Percentiles rank a stretch among this genome's conserved stretches.
phyloP scores from a whole-genome alignment of 1,284 basidiomycete species.

The Entoloma clypeatum region DNA sequence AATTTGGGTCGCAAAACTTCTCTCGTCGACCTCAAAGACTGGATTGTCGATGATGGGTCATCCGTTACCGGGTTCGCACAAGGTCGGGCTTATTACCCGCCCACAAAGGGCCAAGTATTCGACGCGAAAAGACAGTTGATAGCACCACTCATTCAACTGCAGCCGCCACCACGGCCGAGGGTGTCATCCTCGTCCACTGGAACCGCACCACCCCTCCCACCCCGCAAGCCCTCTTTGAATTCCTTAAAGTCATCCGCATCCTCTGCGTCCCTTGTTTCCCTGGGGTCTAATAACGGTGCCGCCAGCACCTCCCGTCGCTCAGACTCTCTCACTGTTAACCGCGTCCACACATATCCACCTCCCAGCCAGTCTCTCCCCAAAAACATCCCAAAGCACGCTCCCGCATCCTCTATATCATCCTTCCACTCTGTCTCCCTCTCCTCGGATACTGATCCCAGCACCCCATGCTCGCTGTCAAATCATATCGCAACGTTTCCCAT shows the following conservation, averaged over 20 bases:
- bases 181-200: slow-evolving; percentile 21
- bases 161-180: slow-evolving; percentile 38
- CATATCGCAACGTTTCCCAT: slow-evolving; percentile 47
- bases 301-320: slow-evolving; percentile 29
- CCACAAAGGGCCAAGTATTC: too few relatives aligned
- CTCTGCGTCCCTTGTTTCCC: slow-evolving; percentile 25
- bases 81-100: too few relatives aligned
- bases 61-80: too few relatives aligned
- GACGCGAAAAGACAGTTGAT: slow-evolving; percentile 11
- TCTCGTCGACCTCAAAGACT: slow-evolving; percentile 69
- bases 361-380: slow-evolving; percentile 31
- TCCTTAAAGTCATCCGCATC: slow-evolving; percentile 46
- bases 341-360: slow-evolving; percentile 52
- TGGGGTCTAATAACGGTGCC: slow-evolving; percentile 15
- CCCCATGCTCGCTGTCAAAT: slow-evolving; percentile 40
- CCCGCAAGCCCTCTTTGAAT: slow-evolving; percentile 55
- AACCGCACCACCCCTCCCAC: slow-evolving; percentile 55
- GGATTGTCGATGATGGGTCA: slow-evolving; percentile 65
- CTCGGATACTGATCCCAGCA: slow-evolving; percentile 51
- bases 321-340: slow-evolving; percentile 47
- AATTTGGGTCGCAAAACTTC: slow-evolving; percentile 56
- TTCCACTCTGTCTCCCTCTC: slow-evolving; percentile 80
- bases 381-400: slow-evolving; percentile 44
- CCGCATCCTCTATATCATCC: slow-evolving; percentile 70
- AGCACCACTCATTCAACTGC: slow-evolving; percentile 53